phyloP scores from a whole-genome alignment of 352 stramenopile genomes.

The Phytopythium cucurbitacearum region DNA sequence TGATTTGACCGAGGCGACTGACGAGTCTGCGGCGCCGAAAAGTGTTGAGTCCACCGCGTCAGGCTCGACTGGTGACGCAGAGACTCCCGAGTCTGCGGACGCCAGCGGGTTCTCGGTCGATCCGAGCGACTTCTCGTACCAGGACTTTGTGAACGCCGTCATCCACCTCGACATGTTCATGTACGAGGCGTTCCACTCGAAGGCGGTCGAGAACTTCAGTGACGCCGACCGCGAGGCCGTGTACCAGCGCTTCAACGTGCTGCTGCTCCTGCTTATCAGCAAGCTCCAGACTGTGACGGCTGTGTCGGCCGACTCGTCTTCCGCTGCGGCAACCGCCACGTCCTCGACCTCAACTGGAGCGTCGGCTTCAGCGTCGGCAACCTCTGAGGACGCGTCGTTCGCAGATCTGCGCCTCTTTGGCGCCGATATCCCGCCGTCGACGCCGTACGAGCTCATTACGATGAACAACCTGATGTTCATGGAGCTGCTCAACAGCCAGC shows the following conservation, averaged over 20 bases:
- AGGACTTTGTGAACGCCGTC: slow-evolving; percentile 47
- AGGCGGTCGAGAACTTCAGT: slow-evolving; percentile 35
- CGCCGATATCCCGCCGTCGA: slow-evolving; percentile 39
- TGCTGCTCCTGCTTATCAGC: slow-evolving; percentile 36
- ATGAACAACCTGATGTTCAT: slow-evolving; percentile 48
- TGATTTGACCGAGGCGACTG: background rate
- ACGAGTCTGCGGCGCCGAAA: background rate
- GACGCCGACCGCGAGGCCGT: slow-evolving; percentile 29
- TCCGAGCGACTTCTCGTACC: slow-evolving; percentile 43
- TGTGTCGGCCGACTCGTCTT: slow-evolving; percentile 27
- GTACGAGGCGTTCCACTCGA: slow-evolving; percentile 55
- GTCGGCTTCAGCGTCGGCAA: background rate
- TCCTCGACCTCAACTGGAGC: background rate
- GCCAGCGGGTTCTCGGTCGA: slow-evolving; percentile 15
- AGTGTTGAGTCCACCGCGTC: too few relatives aligned
- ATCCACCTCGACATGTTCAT: slow-evolving; percentile 47
- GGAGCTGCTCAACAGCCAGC: slow-evolving; percentile 45
- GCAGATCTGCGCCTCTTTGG: slow-evolving; percentile 35
- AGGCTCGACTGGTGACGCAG: background rate
- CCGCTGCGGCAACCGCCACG: background rate
- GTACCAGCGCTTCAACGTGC: slow-evolving; percentile 35
- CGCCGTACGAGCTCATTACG: slow-evolving; percentile 47
- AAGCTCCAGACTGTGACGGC: slow-evolving; percentile 30
- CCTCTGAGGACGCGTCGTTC: slow-evolving; percentile 7
- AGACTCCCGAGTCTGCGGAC: background rate